phyloP scores from a whole-genome alignment of 257 asterid genomes.

The Verbascum thapsus region DNA sequence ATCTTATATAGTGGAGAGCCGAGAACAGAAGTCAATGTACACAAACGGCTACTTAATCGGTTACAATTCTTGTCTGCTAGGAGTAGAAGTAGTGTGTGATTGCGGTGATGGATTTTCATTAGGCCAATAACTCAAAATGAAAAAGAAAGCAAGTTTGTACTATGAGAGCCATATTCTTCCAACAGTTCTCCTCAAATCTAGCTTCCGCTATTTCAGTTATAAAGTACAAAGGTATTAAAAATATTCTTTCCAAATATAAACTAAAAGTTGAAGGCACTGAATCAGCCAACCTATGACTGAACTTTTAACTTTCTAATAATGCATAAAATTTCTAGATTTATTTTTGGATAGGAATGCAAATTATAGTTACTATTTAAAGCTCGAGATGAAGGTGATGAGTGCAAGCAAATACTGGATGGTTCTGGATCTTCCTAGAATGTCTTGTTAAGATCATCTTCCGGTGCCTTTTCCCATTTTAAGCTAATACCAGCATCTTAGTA shows the following conservation, averaged over 20 bases:
- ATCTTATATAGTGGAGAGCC: not conserved
- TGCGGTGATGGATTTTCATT: not conserved
- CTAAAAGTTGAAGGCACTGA: not conserved
- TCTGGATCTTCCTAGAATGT: not conserved
- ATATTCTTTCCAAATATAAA: not conserved
- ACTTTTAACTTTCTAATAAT: not conserved
- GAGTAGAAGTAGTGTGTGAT: not conserved
- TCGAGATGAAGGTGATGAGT: not conserved
- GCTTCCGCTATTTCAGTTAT: constrained; percentile 6
- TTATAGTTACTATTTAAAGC: not conserved
- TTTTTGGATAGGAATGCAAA: not conserved
- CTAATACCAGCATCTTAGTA: not conserved
- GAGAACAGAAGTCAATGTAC: not conserved
- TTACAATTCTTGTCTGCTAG: not conserved
- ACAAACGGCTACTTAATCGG: not conserved
- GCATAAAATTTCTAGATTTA: not conserved
- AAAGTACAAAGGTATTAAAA: constrained; percentile 1
- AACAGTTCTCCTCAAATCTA: not conserved
- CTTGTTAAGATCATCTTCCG: not conserved
- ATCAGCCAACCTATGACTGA: not conserved
- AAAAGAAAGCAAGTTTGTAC: not conserved
- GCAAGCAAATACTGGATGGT: not conserved
- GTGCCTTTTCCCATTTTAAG: not conserved
- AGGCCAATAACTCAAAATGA: not conserved
- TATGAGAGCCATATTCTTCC: not conserved